phyloP scores from a whole-genome alignment of 441 rosid species.

The Adansonia grandidieri region DNA sequence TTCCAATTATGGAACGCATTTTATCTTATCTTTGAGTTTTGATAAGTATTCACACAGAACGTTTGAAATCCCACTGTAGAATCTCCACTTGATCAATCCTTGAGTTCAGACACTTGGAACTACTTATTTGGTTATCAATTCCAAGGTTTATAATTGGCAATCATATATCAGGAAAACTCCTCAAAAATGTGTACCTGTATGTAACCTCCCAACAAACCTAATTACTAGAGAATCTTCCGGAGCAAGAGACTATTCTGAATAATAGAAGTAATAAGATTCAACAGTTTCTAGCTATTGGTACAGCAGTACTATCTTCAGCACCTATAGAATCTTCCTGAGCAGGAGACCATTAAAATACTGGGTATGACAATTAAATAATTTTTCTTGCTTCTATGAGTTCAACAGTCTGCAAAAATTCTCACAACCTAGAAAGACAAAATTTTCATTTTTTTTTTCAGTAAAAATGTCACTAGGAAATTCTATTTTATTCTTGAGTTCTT shows the following conservation, averaged over 20 bases:
- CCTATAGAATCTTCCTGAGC: background rate
- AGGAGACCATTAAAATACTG: background rate
- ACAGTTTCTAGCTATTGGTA: background rate
- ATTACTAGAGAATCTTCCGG: background rate
- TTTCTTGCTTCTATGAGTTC: background rate
- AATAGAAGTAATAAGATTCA: background rate
- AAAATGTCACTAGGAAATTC: slow-evolving; percentile 9
- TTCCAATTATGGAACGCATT: background rate
- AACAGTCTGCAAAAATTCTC: background rate
- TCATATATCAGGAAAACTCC: background rate
- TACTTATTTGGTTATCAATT: background rate
- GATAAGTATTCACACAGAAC: background rate
- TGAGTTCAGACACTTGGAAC: background rate
- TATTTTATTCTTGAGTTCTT: background rate
- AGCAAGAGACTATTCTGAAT: background rate
- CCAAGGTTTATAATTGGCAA: slow-evolving; percentile 5
- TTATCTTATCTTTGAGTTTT: background rate
- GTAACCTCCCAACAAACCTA: background rate
- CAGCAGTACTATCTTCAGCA: background rate
- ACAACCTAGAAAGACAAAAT: background rate
- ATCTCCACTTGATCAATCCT: background rate
- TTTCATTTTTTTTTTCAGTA: slow-evolving; percentile 15
- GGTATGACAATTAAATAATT: background rate
- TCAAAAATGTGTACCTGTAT: background rate
- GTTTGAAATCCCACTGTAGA: background rate